Evolutionary conservation across 805 yeast genomes (phyloP), one percentile per base, ranked within the genome.

Genomic region (Wickerhamia fluorescens): DNA sequence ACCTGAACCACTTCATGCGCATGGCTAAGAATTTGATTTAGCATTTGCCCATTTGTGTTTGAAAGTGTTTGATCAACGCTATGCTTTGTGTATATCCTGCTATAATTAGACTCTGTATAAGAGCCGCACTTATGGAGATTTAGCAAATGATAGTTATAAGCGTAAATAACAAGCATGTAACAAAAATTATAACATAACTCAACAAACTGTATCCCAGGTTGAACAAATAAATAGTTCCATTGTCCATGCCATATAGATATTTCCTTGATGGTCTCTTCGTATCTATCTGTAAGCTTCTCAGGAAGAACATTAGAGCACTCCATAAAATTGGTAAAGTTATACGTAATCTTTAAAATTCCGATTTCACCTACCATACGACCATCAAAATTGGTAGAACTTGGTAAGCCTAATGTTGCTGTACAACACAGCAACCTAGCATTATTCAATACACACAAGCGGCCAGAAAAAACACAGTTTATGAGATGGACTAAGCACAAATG

Each of bases 291-390:
- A n/a, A 16, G 20, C 9, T 33, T 31, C 49, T 53, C 15, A 56
- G 37, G 29, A 42, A 10, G 7, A n/a, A n/a, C n/a, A n/a, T 25
- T 25, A 17, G 19, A 16, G 7, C 14, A 9, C 12, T 25, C 55
- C 8, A 45, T 35, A n/a, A n/a, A n/a, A 30, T 76, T 78, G 13
- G 77, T 56, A 47, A 63, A 78, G 33, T 71, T 70, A 52, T 79
- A 79, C 0, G 77, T 61, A 8, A 74, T 63, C 11, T 71, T 49
- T 30, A 78, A 73, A 7, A 80, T 61, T 12, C 76, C 70, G 28
- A 80, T 73, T 50, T 83, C 94, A 23, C 86, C 78, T 6, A 81
- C 78, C 74, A 83, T 79, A 34, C 92, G 56, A n/a, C 83, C 85
- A 47, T 83, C 94, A 48, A 82, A 83, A 44, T 80, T 79, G 5